Base-by-base conservation (phyloP, 768 basidiomycete species). In the Gymnopilus junonius region DNA sequence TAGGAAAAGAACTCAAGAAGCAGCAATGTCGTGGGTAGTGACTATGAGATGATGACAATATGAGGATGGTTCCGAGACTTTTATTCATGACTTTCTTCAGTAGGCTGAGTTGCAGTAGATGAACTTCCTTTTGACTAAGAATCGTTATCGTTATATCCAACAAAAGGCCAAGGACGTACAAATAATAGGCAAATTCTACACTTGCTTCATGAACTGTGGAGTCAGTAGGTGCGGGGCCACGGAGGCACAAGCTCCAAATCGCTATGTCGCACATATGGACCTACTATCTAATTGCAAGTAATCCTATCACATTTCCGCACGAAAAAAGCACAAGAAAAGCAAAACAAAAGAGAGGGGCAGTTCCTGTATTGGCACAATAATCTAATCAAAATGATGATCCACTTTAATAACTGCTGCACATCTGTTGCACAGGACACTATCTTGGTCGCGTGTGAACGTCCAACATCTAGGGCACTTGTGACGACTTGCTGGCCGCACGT, bases 401-500 rank as follows among this genome's bases (percentile, higher is more conserved):
- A 14, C 27, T 50, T 42, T 48, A 39, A 70, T 50, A n/a, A 73
- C 71, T 5, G 64, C 53, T 39, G 57, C 66, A 64, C 95, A 97
- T 67, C 95, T 83, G 20, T 62, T 62, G 75, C 95, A 97, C 11
- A 96, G 73, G 10, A 73, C 71, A 17, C 87, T 82, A 12, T 79
- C 73, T 40, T 79, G 72, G 11, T 73, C 67, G 14, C 89, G 82
- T 2, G 87, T 88, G 71, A 83, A 90, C 6, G 87, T 90, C 95
- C 96, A 97, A 74, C 97, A 99, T 15, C 96, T 85, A 23, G 95
- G 93, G 73, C 97, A 99, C 73, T 97, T 96, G 21, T 79, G 70
- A 55, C 75, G 63, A 4, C 74, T 76, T 11, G 93, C 85, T 15
- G 92, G 90, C 17, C 81, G 80, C n/a, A 92, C 78, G 14, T 83